Percentiles rank a stretch among this genome's conserved stretches.
Evolutionary conservation across 352 stramenopile genomes (phyloP).

Genomic region (Phytophthora agathidicida): DNA sequence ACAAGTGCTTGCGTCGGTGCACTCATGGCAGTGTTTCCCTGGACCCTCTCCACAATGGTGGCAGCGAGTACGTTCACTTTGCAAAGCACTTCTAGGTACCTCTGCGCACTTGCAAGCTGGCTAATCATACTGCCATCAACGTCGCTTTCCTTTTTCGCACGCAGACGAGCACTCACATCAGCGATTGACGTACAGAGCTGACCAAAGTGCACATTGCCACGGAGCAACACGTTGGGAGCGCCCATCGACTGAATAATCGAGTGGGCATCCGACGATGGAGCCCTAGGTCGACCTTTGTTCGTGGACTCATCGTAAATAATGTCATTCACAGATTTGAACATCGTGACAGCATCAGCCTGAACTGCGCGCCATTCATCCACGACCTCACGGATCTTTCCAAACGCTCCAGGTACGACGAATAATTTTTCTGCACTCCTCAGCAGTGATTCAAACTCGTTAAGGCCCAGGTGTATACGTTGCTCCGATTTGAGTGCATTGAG

Average conservation of each 20-base stretch:
- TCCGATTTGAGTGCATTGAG: conserved; percentile 14
- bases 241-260: conserved; percentile 25
- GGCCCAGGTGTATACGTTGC: not conserved
- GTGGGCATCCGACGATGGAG: conserved; percentile 4
- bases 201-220: conserved; percentile 30
- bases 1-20: conserved; percentile 33
- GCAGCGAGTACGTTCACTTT: conserved; percentile 36
- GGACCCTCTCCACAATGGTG: conserved; percentile 15
- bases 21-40: conserved; percentile 15
- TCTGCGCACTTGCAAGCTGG: conserved; percentile 18
- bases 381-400: conserved; percentile 34
- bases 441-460: conserved; percentile 31
- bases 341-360: conserved; percentile 8
- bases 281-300: not conserved
- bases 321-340: conserved; percentile 28
- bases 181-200: conserved; percentile 15
- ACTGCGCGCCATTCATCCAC: conserved; percentile 35
- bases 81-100: conserved; percentile 39
- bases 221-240: conserved; percentile 20
- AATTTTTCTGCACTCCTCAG: conserved; percentile 34
- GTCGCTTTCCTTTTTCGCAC: conserved; percentile 20
- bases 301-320: conserved; percentile 33
- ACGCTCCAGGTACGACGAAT: conserved; percentile 19
- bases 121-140: conserved; percentile 14
- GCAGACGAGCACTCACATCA: conserved; percentile 12